Base-by-base conservation (phyloP, 2,329 filamentous ascomycete genomes). In the Onygena corvina region DNA sequence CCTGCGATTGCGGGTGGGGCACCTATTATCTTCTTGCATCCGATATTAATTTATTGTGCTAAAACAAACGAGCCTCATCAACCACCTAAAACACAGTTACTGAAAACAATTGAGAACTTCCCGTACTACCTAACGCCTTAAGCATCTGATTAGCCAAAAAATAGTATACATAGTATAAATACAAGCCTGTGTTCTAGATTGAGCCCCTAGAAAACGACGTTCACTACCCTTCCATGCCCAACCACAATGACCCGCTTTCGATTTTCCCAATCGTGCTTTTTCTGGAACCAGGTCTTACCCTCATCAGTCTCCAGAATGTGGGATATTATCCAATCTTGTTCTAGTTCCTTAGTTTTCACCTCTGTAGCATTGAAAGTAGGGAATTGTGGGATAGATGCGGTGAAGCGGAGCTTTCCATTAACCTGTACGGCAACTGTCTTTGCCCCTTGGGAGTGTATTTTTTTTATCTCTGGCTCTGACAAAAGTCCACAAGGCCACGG, bases 361-460 rank as follows among this genome's bases (percentile, higher is more conserved):
- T 23, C 42, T 16, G 23, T 20, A 2, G 31, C 12, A 4, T 49
- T 38, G 11, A 27, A 29, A 31, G 53, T 55, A 2, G 73, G 64
- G 36, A 73, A 69, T 23, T 72, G 71, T 0, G 77, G 72, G 20
- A 92, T 78, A 1, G 80, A 71, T n/a, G 83, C 74, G 0, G 77
- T 77, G 53, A 82, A 82, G 31, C 79, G 79, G 54, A 85, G 65
- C 64, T 83, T 88, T n/a, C 87, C 86, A 60, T 93, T 87, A 53
- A 93, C 67, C 59, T 88, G 83, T 12, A 94, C 80, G 0, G 82
- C 82, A 4, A 62, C 75, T 66, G 54, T 66, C 70, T 54, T 72
- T 61, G 46, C 73, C 65, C 48, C 73, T 66, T 57, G 75, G 67
- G 56, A 81, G 63, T 55, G 76, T 60, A 55, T 71, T 61, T 49